phyloP scores from a whole-genome alignment of 768 basidiomycete species.

The Solioccasus polychromus region DNA sequence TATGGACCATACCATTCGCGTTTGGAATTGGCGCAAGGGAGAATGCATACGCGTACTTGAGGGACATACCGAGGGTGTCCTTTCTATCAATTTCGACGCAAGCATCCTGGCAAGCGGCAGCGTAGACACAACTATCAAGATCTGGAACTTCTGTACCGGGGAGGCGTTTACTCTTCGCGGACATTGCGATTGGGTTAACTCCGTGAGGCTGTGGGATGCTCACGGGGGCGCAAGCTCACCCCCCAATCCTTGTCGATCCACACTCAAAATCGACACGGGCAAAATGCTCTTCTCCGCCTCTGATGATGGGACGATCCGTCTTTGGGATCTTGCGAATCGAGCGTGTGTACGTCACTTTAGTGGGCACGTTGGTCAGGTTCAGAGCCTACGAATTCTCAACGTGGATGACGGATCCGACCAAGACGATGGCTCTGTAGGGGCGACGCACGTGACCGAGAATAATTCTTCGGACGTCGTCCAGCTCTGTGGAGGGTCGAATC shows the following conservation, averaged over 20 bases:
- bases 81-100: slow-evolving; percentile 87
- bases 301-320: slow-evolving; percentile 88
- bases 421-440: slow-evolving; percentile 10
- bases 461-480: slow-evolving; percentile 15
- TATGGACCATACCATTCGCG: slow-evolving; percentile 93
- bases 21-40: slow-evolving; percentile 95
- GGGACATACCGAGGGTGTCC: slow-evolving; percentile 89
- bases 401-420: slow-evolving; percentile 50
- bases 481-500: slow-evolving; percentile 9
- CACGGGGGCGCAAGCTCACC: slow-evolving; percentile 6
- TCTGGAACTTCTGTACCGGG: slow-evolving; percentile 91
- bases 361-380: slow-evolving; percentile 94
- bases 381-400: slow-evolving; percentile 79
- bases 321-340: slow-evolving; percentile 87
- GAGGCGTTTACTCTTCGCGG: slow-evolving; percentile 91
- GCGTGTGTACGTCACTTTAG: slow-evolving; percentile 80
- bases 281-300: slow-evolving; percentile 98
- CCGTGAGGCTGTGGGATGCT: slow-evolving; percentile 89
- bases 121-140: slow-evolving; percentile 91
- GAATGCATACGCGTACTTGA: slow-evolving; percentile 83
- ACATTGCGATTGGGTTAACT: slow-evolving; percentile 95
- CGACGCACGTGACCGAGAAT: slow-evolving; percentile 14
- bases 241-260: slow-evolving; percentile 26
- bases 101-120: slow-evolving; percentile 91
- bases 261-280: slow-evolving; percentile 65